Conservation (phyloP, 805 yeast genomes). For the Saccharomycopsis synnaedendra region DNA sequence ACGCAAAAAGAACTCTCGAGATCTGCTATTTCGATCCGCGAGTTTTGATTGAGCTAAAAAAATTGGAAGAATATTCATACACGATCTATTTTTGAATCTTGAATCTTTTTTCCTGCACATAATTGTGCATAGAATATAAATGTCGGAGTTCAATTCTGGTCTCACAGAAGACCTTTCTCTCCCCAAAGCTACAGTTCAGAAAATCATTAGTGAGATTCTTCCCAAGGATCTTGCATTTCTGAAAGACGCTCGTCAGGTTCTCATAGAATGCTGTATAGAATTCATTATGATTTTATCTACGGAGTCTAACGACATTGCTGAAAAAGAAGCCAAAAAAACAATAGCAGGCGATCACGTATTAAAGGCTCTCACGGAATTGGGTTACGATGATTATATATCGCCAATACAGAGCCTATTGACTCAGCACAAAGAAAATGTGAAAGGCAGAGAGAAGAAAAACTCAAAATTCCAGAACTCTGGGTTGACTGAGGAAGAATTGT, state of each 20-base stretch:
- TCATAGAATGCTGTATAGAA: constrained; percentile 93
- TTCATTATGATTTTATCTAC: constrained; percentile 91
- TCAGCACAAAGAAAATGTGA: constrained; percentile 81
- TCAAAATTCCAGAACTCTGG: constrained; percentile 93
- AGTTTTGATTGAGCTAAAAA: neutral
- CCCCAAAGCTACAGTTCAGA: constrained; percentile 78
- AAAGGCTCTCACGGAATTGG: constrained; percentile 78
- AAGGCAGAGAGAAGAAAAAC: constrained; percentile 81
- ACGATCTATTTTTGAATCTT: neutral
- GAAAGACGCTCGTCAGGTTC: constrained; percentile 88
- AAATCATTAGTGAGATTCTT: constrained; percentile 79
- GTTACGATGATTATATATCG: constrained; percentile 75
- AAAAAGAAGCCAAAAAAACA: constrained; percentile 90
- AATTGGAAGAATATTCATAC: neutral
- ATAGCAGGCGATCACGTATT: constrained; percentile 94
- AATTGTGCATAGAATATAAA: neutral
- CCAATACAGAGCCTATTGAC: constrained; percentile 67
- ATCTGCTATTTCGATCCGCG: too few species aligned
- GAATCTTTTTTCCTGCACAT: neutral
- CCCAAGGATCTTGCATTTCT: constrained; percentile 84
- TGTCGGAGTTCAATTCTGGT: constrained; percentile 20
- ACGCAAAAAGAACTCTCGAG: too few species aligned
- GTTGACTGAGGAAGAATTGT: constrained; percentile 80
- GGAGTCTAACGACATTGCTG: constrained; percentile 92
- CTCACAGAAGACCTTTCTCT: constrained; percentile 30